Conservation (phyloP, 495 filamentous ascomycete species). For the Platismatia glauca region DNA sequence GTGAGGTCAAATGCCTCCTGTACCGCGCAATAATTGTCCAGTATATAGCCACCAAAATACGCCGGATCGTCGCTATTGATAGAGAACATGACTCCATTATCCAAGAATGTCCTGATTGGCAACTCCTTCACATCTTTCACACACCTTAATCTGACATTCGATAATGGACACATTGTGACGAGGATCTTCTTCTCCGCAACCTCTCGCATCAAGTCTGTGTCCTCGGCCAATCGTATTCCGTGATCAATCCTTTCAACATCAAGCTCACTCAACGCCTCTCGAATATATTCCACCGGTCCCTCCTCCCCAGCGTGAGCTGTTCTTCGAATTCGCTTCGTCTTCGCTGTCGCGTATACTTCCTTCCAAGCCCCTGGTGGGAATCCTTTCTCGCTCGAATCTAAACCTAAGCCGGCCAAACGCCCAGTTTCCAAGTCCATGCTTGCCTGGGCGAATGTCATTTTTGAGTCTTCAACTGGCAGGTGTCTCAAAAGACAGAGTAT, state of each 20-base stretch:
- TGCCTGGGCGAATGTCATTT: constrained; percentile 41
- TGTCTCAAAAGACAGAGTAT: constrained; percentile 66
- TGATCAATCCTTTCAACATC: constrained; percentile 60
- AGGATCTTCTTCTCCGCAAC: constrained; percentile 48
- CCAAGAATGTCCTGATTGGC: constrained; percentile 56
- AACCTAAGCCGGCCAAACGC: constrained; percentile 52
- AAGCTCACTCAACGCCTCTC: constrained; percentile 50
- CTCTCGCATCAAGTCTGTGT: constrained; percentile 47
- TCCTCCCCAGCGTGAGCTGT: constrained; percentile 74
- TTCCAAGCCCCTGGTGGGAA: constrained; percentile 57
- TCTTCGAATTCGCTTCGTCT: constrained; percentile 40
- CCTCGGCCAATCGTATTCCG: constrained; percentile 56
- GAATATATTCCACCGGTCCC: constrained; percentile 58
- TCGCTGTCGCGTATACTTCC: constrained; percentile 48
- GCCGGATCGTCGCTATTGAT: constrained; percentile 73
- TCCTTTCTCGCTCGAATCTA: constrained; percentile 56
- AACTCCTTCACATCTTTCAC: constrained; percentile 48
- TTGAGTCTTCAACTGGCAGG: constrained; percentile 47
- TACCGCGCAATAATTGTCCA: constrained; percentile 68
- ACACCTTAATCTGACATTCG: constrained; percentile 58
- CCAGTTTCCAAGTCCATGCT: constrained; percentile 45
- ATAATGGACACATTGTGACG: constrained; percentile 63
- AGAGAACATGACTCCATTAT: constrained; percentile 56
- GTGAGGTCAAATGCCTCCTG: constrained; percentile 59
- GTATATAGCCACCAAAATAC: constrained; percentile 71